Evolutionary conservation across 2,329 filamentous ascomycete species (phyloP), one percentile per base, ranked within the genome.

Genomic region (Aspergillus neoniger): DNA sequence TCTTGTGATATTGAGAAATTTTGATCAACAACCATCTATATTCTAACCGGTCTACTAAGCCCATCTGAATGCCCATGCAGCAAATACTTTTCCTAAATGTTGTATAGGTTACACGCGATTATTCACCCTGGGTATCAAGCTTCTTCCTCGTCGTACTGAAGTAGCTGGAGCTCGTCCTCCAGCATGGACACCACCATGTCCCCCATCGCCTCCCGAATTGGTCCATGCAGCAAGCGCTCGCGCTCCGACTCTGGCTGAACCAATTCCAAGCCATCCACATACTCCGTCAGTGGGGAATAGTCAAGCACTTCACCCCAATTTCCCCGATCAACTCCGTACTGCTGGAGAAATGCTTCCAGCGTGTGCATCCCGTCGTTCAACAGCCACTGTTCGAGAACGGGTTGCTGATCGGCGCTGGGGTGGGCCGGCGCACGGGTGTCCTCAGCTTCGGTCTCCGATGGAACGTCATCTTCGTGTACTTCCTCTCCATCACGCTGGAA

Each of bases 241-340:
- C 70, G 69, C 36, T 65, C 59, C n/a, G 63, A 54, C 19, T 69
- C 65, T 5, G 72, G 66, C 53, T 69, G 60, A 41, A 71, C 61
- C n/a, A 64, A 64, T 50, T 65, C 62, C 10, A 79, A 63, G 14
- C 65, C 70, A 51, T 74, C 70, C 10, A 78, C 65, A 61, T 77
- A 79, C 32, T 75, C 71, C 3, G 68, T 70, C 32, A 79, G 48
- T 1, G 75, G 72, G 17, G 68, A 69, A 51, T 70, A 70, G 52
- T 78, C 74, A 14, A 72, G 61, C 5, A 74, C 72, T 1, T 73
- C 72, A 7, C 71, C 71, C 77, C 77, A 79, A 48, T 79, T 79
- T 2, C 77, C 77, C 5, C 74, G 72, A 56, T 79, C 77, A 30
- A 79, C 71, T 5, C 77, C 77, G 49, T 79, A 70, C 47, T 76